phyloP scores from a whole-genome alignment of 352 stramenopile genomes.

The Globisporangium emineosum region DNA sequence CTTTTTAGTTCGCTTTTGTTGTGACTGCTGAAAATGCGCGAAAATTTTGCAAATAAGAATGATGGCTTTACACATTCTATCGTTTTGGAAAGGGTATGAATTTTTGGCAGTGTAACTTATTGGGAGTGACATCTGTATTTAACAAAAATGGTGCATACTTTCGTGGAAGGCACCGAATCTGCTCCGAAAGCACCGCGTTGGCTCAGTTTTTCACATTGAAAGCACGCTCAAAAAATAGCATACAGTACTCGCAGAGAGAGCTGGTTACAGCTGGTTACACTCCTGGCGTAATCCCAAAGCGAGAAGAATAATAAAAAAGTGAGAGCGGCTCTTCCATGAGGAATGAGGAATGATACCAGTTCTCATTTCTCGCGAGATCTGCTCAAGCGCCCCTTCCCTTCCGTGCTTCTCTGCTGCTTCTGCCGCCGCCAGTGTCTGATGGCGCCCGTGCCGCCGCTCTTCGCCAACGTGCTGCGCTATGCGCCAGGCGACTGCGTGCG shows the following conservation, averaged over 20 bases:
- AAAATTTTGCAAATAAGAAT: too few species aligned
- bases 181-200: neutral
- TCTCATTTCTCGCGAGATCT: neutral
- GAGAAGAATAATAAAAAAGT: too few species aligned
- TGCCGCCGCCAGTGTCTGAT: neutral
- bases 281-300: too few species aligned
- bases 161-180: neutral
- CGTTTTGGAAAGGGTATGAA: too few species aligned
- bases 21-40: too few species aligned
- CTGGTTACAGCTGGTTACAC: too few species aligned
- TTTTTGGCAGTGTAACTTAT: too few species aligned
- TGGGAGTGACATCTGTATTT: too few species aligned
- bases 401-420: neutral
- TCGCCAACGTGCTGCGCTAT: constrained; percentile 71
- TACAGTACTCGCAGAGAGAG: neutral
- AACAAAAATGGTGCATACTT: neutral
- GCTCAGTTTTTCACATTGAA: neutral
- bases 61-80: too few species aligned
- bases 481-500: constrained; percentile 53
- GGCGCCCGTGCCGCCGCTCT: constrained; percentile 55
- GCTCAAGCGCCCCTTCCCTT: neutral
- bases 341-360: neutral
- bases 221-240: neutral
- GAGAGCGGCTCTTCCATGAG: too few species aligned
- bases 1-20: too few species aligned